Base-by-base conservation (phyloP, 2,329 filamentous ascomycete species). In the Knufia fluminis region DNA sequence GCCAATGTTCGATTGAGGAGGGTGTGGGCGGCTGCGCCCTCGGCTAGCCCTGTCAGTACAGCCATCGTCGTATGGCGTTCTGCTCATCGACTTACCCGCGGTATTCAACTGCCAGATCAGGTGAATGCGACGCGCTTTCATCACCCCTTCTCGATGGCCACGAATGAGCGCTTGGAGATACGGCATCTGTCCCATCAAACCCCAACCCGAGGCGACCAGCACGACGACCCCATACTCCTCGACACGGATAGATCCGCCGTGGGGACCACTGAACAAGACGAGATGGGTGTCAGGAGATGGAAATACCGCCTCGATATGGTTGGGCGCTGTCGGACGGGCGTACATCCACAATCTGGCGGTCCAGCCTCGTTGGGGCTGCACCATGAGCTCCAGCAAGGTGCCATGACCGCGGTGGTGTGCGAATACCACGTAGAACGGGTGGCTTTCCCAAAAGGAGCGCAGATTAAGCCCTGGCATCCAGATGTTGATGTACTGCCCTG, bases 401-500 rank as follows among this genome's bases (percentile, higher is more conserved):
- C 39, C 39, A 4, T 3, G 16, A 22, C 22, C 39, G 19, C 19
- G 17, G 8, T n/a, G 12, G 4, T 24, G 39, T 9, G n/a, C 39
- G 6, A 17, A 9, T 14, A 17, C 39, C 6, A 42, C 19, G 8
- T 6, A 6, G 43, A 61, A 60, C 17, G 56, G 58, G 40, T 62
- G 54, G 16, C 45, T 59, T 50, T 64, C 56, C 19, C 51, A 52
- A 52, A 55, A 62, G 20, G 53, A 61, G 28, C 28, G 49, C 33
- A 57, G 42, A 52, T 55, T 57, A 17, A 61, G 51, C 14, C 54
- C 58, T 7, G 51, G 57, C 41, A 64, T 61, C 55, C 57, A 63
- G 22, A 63, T 49, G 46, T 61, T 57, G 26, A 63, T 57, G 52
- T 61, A 64, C 46, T 63, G 55, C 3, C 60, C 59, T 17, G 60